Percentiles rank a stretch among this genome's conserved stretches.
phyloP scores from a whole-genome alignment of 2,329 filamentous ascomycete species.

The Clarireedia homoeocarpa region DNA sequence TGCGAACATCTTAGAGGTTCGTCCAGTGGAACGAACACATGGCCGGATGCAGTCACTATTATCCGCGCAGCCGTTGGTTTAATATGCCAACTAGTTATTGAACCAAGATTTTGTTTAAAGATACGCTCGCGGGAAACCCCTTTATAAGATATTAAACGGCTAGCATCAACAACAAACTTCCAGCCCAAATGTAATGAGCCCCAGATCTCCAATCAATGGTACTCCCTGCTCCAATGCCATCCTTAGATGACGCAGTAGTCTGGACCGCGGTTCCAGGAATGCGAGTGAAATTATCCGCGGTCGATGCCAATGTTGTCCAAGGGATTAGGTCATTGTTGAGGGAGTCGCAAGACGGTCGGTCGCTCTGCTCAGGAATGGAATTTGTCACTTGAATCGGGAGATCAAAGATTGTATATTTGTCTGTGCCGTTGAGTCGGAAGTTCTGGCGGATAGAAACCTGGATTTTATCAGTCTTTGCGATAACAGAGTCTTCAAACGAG shows the following conservation, averaged over 20 bases:
- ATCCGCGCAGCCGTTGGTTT: too few relatives aligned
- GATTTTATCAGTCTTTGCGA: not conserved
- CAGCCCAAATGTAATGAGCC: slow-evolving; percentile 29
- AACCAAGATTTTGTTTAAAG: not conserved
- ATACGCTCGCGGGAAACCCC: not conserved
- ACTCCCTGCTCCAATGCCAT: slow-evolving; percentile 29
- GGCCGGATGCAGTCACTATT: too few relatives aligned
- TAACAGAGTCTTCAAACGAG: not conserved
- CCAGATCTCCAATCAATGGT: slow-evolving; percentile 30
- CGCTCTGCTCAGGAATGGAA: slow-evolving; percentile 40
- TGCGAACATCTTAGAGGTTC: too few relatives aligned
- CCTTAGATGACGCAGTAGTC: slow-evolving; percentile 26
- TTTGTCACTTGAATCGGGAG: slow-evolving; percentile 63
- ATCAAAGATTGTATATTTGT: slow-evolving; percentile 64
- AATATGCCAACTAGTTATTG: too few relatives aligned
- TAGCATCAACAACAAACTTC: slow-evolving; percentile 28
- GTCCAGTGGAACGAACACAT: too few relatives aligned
- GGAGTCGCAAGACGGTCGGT: slow-evolving; percentile 41
- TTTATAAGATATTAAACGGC: slow-evolving; percentile 20
- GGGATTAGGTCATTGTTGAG: slow-evolving; percentile 45
- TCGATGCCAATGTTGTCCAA: slow-evolving; percentile 37
- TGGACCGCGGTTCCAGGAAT: slow-evolving; percentile 24
- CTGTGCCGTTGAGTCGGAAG: slow-evolving; percentile 55
- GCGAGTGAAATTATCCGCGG: slow-evolving; percentile 24
- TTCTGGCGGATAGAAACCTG: slow-evolving; percentile 64